Base-by-base conservation (phyloP, 495 filamentous ascomycete species). In the Penicillium macrosclerotiorum region DNA sequence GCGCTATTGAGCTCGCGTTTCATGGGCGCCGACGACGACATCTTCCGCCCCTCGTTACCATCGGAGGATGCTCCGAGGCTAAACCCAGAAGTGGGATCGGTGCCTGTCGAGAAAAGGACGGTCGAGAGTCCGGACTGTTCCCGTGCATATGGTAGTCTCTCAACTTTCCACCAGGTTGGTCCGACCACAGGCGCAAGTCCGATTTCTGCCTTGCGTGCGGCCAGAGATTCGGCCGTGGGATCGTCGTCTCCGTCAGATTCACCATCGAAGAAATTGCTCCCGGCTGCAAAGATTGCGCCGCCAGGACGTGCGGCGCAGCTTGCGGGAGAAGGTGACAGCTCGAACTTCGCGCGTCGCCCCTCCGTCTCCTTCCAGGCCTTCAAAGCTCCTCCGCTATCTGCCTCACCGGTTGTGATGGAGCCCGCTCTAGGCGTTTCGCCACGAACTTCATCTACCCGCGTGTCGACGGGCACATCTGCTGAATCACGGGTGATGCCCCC, bases 311-410 rank as follows among this genome's bases (percentile, higher is more conserved):
- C 82, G 37, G 84, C 81, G 39, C 65, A 80, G 32, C 72, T 77
- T 17, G 76, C 77, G 23, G 59, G 65, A 34, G 82, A 83, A 47
- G 37, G 37, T 42, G 74, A 77, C 27, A 73, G 44, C 40, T 73
- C 65, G 55, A 82, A 56, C 49, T 64, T 78, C 19, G 69, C 78
- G 36, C 76, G 88, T 50, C 83, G 91, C n/a, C 80, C 88, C 8
- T 97, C 91, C 0, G 79, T 95, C 12, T 95, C 91, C 2, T 95
- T 96, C 59, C 87, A 90, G 59, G 86, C 92, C 1, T 98, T 98
- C 69, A 98, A 97, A 68, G 89, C 91, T 5, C 89, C 90, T 7
- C 90, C 92, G 14, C 76, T 98, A 13, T 94, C 90, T 12, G 86
- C 87, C n/a, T 97, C 92, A 8, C 93, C 93, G 6, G 79, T 81